phyloP scores from a whole-genome alignment of 352 stramenopile species.

The Globisporangium barbulae region DNA sequence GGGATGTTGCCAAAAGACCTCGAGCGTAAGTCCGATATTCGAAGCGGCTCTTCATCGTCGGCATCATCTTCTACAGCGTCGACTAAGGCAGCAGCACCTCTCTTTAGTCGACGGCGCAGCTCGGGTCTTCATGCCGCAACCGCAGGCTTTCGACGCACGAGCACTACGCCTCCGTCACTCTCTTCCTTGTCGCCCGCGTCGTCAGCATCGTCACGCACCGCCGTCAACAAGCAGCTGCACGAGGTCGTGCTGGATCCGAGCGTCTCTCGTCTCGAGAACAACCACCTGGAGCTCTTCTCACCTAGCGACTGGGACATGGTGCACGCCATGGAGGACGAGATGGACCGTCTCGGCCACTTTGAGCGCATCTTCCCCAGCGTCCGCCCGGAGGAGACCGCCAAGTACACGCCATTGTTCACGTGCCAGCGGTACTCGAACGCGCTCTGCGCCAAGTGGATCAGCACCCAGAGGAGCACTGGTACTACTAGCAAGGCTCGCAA shows the following conservation, averaged over 20 bases:
- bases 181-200: not conserved
- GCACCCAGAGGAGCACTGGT: slow-evolving; percentile 24
- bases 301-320: slow-evolving; percentile 58
- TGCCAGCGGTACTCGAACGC: slow-evolving; percentile 61
- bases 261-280: slow-evolving; percentile 34
- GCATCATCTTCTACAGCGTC: not conserved
- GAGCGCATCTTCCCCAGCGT: slow-evolving; percentile 55
- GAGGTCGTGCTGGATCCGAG: slow-evolving; percentile 51
- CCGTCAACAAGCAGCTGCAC: slow-evolving; percentile 48
- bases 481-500: not conserved
- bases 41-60: not conserved
- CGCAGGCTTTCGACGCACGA: slow-evolving; percentile 16
- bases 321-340: slow-evolving; percentile 67
- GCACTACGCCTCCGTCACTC: slow-evolving; percentile 13
- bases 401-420: slow-evolving; percentile 51
- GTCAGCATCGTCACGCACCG: not conserved
- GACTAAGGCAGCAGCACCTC: not conserved
- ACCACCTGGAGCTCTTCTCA: slow-evolving; percentile 54
- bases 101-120: not conserved
- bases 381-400: slow-evolving; percentile 11
- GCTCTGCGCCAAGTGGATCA: slow-evolving; percentile 60
- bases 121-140: not conserved
- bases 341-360: slow-evolving; percentile 66
- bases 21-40: not conserved
- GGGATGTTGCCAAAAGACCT: slow-evolving; percentile 24